phyloP scores from a whole-genome alignment of 257 asterid species.

The Fraxinus quadrangulata region DNA sequence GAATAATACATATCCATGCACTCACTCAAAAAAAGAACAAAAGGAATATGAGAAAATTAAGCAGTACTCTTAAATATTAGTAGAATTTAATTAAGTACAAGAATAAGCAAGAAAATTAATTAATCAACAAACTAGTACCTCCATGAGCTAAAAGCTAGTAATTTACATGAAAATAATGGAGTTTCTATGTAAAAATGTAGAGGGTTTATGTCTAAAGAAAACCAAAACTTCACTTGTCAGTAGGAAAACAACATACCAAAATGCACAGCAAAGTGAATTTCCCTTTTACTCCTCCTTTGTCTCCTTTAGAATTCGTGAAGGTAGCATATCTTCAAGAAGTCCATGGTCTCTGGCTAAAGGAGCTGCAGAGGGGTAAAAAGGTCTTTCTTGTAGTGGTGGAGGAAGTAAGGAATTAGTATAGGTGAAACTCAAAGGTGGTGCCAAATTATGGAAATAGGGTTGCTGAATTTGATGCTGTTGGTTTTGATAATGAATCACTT shows the following conservation, averaged over 20 bases:
- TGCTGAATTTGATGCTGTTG: slow-evolving; percentile 26
- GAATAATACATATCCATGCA: not conserved
- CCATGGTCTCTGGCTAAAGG: slow-evolving; percentile 37
- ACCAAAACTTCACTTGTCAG: slow-evolving; percentile 21
- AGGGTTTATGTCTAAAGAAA: slow-evolving; percentile 20
- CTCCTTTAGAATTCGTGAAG: slow-evolving; percentile 19
- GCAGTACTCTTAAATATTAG: not conserved
- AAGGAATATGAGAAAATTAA: not conserved
- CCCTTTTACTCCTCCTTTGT: slow-evolving; percentile 16
- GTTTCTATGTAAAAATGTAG: slow-evolving; percentile 15
- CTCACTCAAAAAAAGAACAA: not conserved
- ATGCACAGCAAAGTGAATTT: not conserved
- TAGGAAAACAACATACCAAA: slow-evolving; percentile 15
- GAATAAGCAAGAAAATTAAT: not conserved
- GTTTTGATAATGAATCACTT: slow-evolving; percentile 30
- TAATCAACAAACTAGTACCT: slow-evolving; percentile 8
- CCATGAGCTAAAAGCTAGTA: slow-evolving; percentile 22
- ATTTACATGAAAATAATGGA: slow-evolving; percentile 26
- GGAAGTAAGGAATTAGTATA: slow-evolving; percentile 17
- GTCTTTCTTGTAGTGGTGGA: slow-evolving; percentile 27
- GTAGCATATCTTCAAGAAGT: slow-evolving; percentile 50
- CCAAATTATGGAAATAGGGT: slow-evolving; percentile 41
- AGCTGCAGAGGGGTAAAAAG: slow-evolving; percentile 18
- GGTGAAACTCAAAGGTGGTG: slow-evolving; percentile 31
- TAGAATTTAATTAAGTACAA: slow-evolving; percentile 16